Evolutionary conservation across 139 green algal species (phyloP).

Genomic region (Monoraphidium neglectum): DNA sequence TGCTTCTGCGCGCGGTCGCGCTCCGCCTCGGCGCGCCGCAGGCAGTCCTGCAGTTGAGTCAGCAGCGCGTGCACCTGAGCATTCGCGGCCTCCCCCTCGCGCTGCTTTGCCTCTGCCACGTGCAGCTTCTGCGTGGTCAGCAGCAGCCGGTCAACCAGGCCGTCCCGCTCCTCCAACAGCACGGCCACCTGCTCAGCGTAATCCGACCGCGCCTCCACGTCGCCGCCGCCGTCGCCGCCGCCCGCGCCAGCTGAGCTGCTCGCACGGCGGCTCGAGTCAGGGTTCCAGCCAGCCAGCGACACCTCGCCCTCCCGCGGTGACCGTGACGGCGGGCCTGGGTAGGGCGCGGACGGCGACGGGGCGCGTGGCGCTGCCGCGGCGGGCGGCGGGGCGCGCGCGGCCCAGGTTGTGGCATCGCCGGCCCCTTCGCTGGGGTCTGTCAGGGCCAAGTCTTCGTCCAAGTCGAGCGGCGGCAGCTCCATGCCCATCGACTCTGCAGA

Average conservation of each 20-base stretch:
- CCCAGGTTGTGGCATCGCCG: too few species aligned
- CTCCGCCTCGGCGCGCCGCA: constrained; percentile 27
- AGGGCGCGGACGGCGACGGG: background rate
- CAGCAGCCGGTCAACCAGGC: constrained; percentile 30
- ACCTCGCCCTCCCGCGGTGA: background rate
- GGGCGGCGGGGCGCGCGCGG: too few species aligned
- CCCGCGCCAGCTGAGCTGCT: background rate
- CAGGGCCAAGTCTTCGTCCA: background rate
- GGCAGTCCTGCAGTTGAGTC: constrained; percentile 25
- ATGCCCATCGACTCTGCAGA: constrained; percentile 24
- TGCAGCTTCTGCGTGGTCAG: constrained; percentile 19
- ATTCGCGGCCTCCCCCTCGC: constrained; percentile 1
- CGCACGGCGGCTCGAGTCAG: background rate
- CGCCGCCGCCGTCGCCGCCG: background rate
- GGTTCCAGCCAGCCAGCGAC: background rate
- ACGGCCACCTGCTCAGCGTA: background rate
- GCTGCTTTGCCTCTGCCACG: constrained; percentile 19
- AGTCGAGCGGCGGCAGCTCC: constrained; percentile 17
- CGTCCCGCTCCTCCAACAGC: constrained; percentile 32
- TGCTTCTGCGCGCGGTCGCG: constrained; percentile 23
- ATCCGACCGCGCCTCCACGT: background rate
- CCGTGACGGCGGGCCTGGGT: background rate
- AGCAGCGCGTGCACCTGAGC: constrained; percentile 24
- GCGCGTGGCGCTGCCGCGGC: too few species aligned
- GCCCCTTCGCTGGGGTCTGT: too few species aligned